Conservation (phyloP, 768 basidiomycete genomes). For the Boletus insuetus region DNA sequence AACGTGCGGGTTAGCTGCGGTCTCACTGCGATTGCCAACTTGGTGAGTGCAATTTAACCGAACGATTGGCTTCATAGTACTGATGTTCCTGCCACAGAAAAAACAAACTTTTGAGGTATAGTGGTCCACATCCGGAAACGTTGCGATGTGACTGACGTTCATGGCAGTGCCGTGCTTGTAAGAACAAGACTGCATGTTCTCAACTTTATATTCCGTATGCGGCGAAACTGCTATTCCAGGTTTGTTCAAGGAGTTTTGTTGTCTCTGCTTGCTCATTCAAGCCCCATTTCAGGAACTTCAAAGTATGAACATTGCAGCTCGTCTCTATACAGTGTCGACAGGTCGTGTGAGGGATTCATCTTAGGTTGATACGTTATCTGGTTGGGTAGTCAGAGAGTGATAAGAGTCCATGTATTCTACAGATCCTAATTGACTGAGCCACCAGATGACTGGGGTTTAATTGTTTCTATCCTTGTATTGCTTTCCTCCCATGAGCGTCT, state of each 20-base stretch:
- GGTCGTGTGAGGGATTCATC: conserved; percentile 72
- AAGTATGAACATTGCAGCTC: conserved; percentile 92
- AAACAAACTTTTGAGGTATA: conserved; percentile 92
- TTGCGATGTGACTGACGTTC: conserved; percentile 1
- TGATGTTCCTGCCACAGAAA: conserved; percentile 52
- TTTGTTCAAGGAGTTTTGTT: conserved; percentile 28
- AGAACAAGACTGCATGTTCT: conserved; percentile 93
- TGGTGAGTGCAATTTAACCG: conserved; percentile 51
- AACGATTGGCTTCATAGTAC: conserved; percentile 5
- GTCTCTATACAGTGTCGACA: conserved; percentile 82
- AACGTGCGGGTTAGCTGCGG: conserved; percentile 62
- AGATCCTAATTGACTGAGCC: conserved; percentile 23
- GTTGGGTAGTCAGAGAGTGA: not conserved
- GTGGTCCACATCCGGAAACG: not conserved
- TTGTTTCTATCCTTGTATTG: conserved; percentile 34
- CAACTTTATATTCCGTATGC: conserved; percentile 95
- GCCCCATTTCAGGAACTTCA: conserved; percentile 67
- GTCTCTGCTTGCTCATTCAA: not conserved
- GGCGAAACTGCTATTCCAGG: conserved; percentile 95
- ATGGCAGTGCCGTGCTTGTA: conserved; percentile 83
- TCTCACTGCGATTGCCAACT: conserved; percentile 93
- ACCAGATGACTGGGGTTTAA: conserved; percentile 21
- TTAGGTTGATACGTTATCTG: conserved; percentile 3
- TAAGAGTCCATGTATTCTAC: conserved; percentile 36
- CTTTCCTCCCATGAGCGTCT: conserved; percentile 56